Conservation (phyloP, 306 rosid genomes). For the Trifolium fragiferum region DNA sequence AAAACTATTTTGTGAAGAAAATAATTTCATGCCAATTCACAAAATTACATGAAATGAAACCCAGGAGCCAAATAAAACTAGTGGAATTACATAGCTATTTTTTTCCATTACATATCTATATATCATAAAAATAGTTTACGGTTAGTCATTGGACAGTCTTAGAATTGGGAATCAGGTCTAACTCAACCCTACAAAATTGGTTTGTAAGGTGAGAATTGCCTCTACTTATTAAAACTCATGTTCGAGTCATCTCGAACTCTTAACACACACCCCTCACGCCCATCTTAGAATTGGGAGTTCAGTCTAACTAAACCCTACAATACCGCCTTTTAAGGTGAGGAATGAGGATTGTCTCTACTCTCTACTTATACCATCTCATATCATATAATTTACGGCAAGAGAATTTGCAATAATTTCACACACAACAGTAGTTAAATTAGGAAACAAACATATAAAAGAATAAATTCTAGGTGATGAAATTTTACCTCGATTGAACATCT, state of each 20-base stretch:
- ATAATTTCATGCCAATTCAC: background rate
- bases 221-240: too few species aligned
- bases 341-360: too few species aligned
- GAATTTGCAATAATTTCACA: background rate
- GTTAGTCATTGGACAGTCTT: background rate
- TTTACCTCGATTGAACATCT: conserved; percentile 89
- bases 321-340: too few species aligned
- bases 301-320: too few species aligned
- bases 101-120: conserved; percentile 6
- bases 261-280: too few species aligned
- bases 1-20: conserved; percentile 9
- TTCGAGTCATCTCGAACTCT: too few species aligned
- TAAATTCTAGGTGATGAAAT: conserved; percentile 20
- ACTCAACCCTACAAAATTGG: too few species aligned
- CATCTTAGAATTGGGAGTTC: too few species aligned
- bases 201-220: too few species aligned
- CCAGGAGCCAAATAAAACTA: background rate
- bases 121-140: background rate
- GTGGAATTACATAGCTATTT: background rate
- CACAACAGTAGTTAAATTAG: background rate
- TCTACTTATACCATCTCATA: too few species aligned
- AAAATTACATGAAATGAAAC: conserved; percentile 14
- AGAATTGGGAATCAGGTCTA: too few species aligned
- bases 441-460: background rate
- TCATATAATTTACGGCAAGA: background rate